These are phyloP conservation scores for Diutina siamensis DNA, from an alignment of 1,139 yeast species.

Conservation along the genomic window DNA sequence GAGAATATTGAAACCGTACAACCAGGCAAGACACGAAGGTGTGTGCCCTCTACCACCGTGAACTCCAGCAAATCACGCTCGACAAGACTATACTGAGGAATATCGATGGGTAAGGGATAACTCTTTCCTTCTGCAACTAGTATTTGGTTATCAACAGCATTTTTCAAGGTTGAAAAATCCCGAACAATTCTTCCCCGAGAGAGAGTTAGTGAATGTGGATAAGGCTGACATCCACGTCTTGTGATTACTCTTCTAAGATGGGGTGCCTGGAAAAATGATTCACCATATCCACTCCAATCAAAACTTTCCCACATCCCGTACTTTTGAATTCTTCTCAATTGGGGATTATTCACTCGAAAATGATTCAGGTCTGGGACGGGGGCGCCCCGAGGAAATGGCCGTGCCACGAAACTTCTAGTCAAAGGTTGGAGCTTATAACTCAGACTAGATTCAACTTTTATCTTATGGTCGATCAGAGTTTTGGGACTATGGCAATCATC, in stretches of 20 bases:
- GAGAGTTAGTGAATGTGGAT: background rate
- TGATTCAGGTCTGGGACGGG: no score
- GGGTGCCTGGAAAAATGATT: background rate
- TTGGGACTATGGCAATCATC: no score
- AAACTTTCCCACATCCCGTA: no score
- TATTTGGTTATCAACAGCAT: background rate
- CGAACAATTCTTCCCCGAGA: background rate
- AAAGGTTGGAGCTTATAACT: no score
- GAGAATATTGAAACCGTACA: background rate
- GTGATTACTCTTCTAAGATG: background rate
- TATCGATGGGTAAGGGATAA: background rate
- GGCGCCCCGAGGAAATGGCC: no score
- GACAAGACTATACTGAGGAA: background rate
- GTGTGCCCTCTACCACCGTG: background rate
- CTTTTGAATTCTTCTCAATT: no score
- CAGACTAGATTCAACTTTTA: no score
- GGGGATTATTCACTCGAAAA: no score
- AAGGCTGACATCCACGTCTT: background rate
- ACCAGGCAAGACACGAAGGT: background rate
- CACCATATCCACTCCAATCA: no score
- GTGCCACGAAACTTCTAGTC: no score
- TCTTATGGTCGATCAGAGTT: no score
- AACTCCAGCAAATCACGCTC: constrained; percentile 1
- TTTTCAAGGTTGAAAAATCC: background rate
- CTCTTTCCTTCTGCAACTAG: background rate